A percentile compares a stretch with the other conserved stretches of the same genome.
Conservation (phyloP, 331 rosid species). For the Acacia concinna region DNA sequence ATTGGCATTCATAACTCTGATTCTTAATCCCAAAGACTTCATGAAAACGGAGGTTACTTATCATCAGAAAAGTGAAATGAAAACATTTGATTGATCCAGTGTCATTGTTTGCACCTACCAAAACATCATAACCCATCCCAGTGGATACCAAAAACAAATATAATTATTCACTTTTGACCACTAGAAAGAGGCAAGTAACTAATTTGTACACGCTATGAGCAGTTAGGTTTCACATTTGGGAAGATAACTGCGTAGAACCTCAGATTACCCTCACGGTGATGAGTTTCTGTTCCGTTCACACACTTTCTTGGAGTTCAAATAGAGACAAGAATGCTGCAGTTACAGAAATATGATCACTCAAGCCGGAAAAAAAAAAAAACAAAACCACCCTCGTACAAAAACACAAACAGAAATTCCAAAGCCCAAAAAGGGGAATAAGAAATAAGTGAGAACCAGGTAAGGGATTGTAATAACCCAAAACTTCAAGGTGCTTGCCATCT, state of each 20-base stretch:
- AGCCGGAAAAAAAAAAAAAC: neutral
- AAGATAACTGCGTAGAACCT: neutral
- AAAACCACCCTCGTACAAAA: too few species aligned
- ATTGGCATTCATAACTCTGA: neutral
- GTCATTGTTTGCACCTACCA: neutral
- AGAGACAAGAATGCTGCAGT: neutral
- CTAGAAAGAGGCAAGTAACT: neutral
- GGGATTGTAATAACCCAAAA: slow-evolving; percentile 86
- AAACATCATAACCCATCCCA: neutral
- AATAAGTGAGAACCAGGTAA: slow-evolving; percentile 58
- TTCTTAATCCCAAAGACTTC: slow-evolving; percentile 12
- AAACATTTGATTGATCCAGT: neutral
- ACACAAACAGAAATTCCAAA: neutral
- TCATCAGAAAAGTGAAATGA: neutral
- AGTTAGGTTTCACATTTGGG: neutral
- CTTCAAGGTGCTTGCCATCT: slow-evolving; percentile 87
- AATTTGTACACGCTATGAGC: neutral
- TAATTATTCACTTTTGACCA: neutral
- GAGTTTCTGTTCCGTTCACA: neutral
- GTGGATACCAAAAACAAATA: neutral
- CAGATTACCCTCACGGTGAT: neutral
- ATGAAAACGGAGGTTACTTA: neutral
- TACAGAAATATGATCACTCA: neutral
- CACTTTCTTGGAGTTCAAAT: neutral
- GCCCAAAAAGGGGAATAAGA: neutral